Evolutionary conservation across 1,284 basidiomycete species (phyloP).

Genomic region (Rhodotorula sp.): DNA sequence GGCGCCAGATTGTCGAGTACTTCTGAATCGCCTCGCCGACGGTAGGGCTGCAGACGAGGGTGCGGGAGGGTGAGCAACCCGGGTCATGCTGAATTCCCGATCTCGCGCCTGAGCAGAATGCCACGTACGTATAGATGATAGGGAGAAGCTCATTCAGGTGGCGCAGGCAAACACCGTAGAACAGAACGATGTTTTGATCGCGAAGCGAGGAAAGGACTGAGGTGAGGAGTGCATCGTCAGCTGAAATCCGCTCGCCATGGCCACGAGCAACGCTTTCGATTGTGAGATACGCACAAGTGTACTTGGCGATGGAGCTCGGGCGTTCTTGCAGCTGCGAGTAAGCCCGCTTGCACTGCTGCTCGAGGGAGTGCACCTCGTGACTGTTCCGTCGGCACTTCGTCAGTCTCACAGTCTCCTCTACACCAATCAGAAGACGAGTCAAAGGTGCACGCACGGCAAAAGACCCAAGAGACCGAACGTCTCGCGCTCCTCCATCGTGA

Average conservation of each 20-base stretch:
- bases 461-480: constrained; percentile 73
- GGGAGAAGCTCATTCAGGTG: constrained; percentile 70
- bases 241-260: too few species aligned
- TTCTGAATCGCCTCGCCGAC: constrained; percentile 70
- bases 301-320: constrained; percentile 45
- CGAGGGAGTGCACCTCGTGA: constrained; percentile 67
- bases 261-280: too few species aligned
- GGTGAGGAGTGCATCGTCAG: background rate
- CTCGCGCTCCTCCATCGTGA: constrained; percentile 65
- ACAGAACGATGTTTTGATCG: constrained; percentile 63
- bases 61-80: constrained; percentile 35
- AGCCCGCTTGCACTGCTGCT: constrained; percentile 71
- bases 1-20: constrained; percentile 76
- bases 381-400: constrained; percentile 20
- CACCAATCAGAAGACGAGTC: too few species aligned
- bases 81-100: constrained; percentile 58
- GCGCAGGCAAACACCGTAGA: constrained; percentile 64
- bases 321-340: constrained; percentile 61
- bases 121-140: constrained; percentile 41
- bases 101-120: too few species aligned
- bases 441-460: constrained; percentile 58
- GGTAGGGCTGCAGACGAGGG: constrained; percentile 44
- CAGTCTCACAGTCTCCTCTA: background rate
- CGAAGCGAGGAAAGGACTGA: constrained; percentile 55
- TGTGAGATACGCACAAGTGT: constrained; percentile 47